These are phyloP conservation scores for Fusarium sterilihyphosum DNA, from an alignment of 2,329 filamentous ascomycete species.

Conservation along the genomic window DNA sequence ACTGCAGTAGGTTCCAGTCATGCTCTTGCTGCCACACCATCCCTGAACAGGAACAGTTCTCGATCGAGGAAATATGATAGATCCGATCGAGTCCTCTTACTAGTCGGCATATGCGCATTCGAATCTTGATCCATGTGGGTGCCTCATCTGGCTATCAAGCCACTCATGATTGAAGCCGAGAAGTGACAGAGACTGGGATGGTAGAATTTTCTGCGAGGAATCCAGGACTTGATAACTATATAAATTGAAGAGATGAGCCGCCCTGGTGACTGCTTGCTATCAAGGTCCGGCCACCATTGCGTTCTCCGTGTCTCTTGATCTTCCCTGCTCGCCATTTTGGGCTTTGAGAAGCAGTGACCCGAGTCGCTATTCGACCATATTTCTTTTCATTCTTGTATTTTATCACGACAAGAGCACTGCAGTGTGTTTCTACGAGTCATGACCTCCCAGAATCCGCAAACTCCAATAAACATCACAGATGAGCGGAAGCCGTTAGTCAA, in stretches of 20 bases:
- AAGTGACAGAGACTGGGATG: background rate
- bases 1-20: background rate
- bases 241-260: background rate
- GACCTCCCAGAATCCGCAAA: background rate
- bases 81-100: background rate
- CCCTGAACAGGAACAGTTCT: background rate
- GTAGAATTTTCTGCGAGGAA: background rate
- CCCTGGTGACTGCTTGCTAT: background rate
- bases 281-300: background rate
- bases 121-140: conserved; percentile 1
- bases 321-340: conserved; percentile 11
- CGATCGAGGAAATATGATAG: background rate
- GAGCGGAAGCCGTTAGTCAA: conserved; percentile 1
- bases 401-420: background rate
- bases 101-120: background rate
- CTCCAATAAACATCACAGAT: no score
- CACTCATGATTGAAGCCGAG: background rate
- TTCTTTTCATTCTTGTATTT: background rate
- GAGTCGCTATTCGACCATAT: background rate
- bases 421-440: background rate
- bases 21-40: background rate
- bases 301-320: background rate
- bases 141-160: background rate
- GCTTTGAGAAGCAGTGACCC: background rate
- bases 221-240: background rate